Conservation (phyloP, 129 eudicot species). For the Helichrysum umbraculigerum region DNA sequence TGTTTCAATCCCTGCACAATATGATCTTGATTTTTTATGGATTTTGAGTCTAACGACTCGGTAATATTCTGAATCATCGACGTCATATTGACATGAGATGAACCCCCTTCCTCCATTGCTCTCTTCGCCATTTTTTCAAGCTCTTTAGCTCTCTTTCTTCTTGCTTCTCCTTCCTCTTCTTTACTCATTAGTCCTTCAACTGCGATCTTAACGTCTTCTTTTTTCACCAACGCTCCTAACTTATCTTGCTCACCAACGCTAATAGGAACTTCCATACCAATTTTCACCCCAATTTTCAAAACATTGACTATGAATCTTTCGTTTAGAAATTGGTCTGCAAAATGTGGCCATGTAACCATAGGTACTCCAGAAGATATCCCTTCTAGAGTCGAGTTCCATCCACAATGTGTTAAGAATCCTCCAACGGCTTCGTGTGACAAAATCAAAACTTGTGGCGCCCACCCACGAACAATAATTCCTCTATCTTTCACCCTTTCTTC, state of each 20-base stretch:
- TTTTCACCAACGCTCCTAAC: slow-evolving; percentile 36
- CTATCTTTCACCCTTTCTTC: slow-evolving; percentile 56
- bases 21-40: neutral
- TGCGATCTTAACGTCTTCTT: slow-evolving; percentile 33
- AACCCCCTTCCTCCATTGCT: slow-evolving; percentile 60
- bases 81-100: slow-evolving; percentile 43
- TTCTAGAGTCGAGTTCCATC: slow-evolving; percentile 76
- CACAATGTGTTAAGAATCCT: slow-evolving; percentile 74
- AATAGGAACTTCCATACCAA: slow-evolving; percentile 42
- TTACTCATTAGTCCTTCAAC: slow-evolving; percentile 43
- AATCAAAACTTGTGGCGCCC: slow-evolving; percentile 75
- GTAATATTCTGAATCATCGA: slow-evolving; percentile 44
- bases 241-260: slow-evolving; percentile 33
- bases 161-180: slow-evolving; percentile 47
- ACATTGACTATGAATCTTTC: slow-evolving; percentile 54
- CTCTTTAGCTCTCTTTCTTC: slow-evolving; percentile 41
- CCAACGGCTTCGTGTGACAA: slow-evolving; percentile 50
- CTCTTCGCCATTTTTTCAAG: slow-evolving; percentile 42
- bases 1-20: slow-evolving; percentile 1
- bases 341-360: slow-evolving; percentile 77
- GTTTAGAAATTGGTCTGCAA: slow-evolving; percentile 59
- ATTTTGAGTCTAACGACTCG: neutral
- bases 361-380: slow-evolving; percentile 58
- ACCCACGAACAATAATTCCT: slow-evolving; percentile 60
- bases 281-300: slow-evolving; percentile 42